Conservation (phyloP, 371 early-diverging fungal species). For the Dichotomocladium elegans region DNA sequence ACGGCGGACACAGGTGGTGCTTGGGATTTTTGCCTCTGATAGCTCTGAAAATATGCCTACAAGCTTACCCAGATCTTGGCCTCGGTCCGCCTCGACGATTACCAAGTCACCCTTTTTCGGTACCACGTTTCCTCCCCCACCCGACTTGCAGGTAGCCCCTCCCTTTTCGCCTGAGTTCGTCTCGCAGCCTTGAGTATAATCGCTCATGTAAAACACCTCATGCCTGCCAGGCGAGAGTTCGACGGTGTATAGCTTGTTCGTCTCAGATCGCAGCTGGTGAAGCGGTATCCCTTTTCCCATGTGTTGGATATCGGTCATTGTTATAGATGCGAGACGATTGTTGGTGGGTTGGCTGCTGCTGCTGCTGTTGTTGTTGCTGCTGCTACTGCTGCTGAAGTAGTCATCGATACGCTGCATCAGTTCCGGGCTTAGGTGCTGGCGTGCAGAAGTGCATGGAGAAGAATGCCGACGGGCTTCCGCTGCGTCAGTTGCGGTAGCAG, state of each 20-base stretch:
- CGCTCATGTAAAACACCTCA: slow-evolving; percentile 1
- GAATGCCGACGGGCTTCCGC: background rate
- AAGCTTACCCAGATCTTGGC: slow-evolving; percentile 91
- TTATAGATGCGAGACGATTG: background rate
- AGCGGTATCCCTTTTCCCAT: slow-evolving; percentile 56
- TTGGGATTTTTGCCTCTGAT: slow-evolving; percentile 13
- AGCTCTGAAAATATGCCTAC: slow-evolving; percentile 52
- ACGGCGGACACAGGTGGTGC: slow-evolving; percentile 45
- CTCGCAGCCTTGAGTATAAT: background rate
- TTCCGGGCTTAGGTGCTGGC: slow-evolving; percentile 2
- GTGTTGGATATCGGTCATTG: slow-evolving; percentile 10
- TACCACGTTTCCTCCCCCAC: no score
- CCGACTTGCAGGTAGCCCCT: no score
- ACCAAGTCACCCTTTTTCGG: slow-evolving; percentile 72
- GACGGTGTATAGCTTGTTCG: slow-evolving; percentile 70
- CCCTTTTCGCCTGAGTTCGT: background rate
- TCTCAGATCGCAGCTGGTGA: slow-evolving; percentile 29
- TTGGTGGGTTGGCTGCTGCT: background rate
- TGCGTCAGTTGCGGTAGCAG: background rate
- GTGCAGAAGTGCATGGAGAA: background rate
- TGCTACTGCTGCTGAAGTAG: background rate
- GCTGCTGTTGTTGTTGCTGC: background rate
- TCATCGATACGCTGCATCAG: slow-evolving; percentile 5
- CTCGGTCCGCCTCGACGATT: slow-evolving; percentile 96
- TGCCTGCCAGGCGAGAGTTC: slow-evolving; percentile 33